Evolutionary conservation across 805 yeast species (phyloP), one percentile per base, ranked within the genome.

Genomic region (Pichia kluyveri): DNA sequence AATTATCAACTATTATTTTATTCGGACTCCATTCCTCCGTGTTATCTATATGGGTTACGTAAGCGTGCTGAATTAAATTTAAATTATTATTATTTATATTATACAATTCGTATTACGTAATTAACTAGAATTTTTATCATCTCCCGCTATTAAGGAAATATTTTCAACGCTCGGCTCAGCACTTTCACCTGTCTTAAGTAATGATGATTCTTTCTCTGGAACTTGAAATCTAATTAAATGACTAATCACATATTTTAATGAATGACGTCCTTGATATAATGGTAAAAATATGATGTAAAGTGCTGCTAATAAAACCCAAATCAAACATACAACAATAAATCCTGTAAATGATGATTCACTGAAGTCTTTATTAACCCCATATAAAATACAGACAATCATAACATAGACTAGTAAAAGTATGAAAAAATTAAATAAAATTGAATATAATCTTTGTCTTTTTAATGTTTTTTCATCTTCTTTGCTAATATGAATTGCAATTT

Each of bases 361-460:
- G 44, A 69, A 63, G 17, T 60, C 64, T 37, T 65, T 64, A 18
- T 61, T 54, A 28, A 67, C 52, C 4, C 70, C 73, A 51, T 66
- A 64, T 37, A 65, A 54, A 0, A 66, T 60, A 32, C 60, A 49
- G 1, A 70, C 66, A 31, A 67, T 53, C 23, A 68, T 51, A 8
- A 69, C 45, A 48, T 61, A 66, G 18, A 60, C 65, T 2, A 66
- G 63, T 19, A 62, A 42, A 4, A 67, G 23, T 12, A 63, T 32
- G 37, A 67, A 56, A 14, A 54, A 27, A 42, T 77, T 75, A 36
- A 75, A 59, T 2, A 62, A 52, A 9, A 70, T 55, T 56, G 77
- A 70, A 51, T 73, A 65, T 30, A 60, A 56, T 9, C 69, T 64
- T 37, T 73, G 78, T 36, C 53, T 62, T 49, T 67, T 68, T 11